phyloP scores from a whole-genome alignment of 371 early-diverging fungal genomes.

The Actinomortierella wolfii region DNA sequence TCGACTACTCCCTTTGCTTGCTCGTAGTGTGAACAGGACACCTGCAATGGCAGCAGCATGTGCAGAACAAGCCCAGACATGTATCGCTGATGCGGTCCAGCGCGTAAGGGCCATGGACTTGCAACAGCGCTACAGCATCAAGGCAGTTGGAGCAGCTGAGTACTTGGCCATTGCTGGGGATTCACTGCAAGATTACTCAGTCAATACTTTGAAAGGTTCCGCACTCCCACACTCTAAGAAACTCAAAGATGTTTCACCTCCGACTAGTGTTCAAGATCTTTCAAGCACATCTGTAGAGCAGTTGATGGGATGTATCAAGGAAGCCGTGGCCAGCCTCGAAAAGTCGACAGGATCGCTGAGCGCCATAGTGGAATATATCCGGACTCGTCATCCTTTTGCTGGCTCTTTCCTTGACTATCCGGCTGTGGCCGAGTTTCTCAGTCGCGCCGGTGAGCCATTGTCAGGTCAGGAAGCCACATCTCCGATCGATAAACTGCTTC shows the following conservation, averaged over 20 bases:
- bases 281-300: too few species aligned
- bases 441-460: too few species aligned
- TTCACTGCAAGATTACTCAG: constrained; percentile 2
- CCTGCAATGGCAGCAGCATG: constrained; percentile 21
- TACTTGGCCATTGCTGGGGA: constrained; percentile 21
- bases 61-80: constrained; percentile 20
- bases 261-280: too few species aligned
- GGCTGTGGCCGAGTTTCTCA: constrained; percentile 11
- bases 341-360: not conserved
- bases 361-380: constrained; percentile 50
- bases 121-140: constrained; percentile 7
- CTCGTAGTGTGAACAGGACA: constrained; percentile 46
- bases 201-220: too few species aligned
- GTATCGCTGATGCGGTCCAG: constrained; percentile 11
- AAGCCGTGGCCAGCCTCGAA: constrained; percentile 2
- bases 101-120: constrained; percentile 1
- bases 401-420: constrained; percentile 50
- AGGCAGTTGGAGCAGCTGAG: constrained; percentile 12
- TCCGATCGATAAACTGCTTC: too few species aligned
- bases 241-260: too few species aligned
- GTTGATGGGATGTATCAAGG: too few species aligned
- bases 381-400: constrained; percentile 51
- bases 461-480: too few species aligned
- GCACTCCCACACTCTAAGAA: not conserved
- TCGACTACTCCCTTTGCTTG: constrained; percentile 36